These are phyloP conservation scores for Penicillium sp. DNA, from an alignment of 2,329 filamentous ascomycete species.

Conservation along the genomic window DNA sequence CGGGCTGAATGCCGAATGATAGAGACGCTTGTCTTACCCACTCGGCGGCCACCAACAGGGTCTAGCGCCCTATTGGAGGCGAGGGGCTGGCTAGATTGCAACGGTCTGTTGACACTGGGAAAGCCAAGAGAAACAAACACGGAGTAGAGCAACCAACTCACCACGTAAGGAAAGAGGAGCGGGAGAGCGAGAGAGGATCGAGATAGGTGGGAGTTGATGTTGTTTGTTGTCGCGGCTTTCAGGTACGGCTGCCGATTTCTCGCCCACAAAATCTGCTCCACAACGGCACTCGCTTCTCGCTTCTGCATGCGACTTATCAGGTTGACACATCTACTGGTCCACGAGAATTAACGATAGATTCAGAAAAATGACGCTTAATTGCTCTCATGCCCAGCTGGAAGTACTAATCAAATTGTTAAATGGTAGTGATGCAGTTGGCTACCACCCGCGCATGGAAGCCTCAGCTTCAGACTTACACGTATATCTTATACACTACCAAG, in stretches of 20 bases:
- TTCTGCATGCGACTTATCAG: background rate
- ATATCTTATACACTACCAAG: no score
- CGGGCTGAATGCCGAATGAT: constrained; percentile 3
- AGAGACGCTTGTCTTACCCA: constrained; percentile 18
- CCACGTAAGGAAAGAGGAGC: background rate
- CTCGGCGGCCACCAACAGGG: constrained; percentile 11
- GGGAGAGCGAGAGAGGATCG: background rate
- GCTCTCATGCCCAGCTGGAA: no score
- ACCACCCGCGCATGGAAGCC: no score
- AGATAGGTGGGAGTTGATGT: background rate
- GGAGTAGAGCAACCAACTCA: background rate
- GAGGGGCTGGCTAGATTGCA: constrained; percentile 5
- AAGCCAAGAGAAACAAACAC: background rate
- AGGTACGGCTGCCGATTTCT: background rate
- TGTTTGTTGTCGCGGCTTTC: background rate
- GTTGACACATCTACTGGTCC: background rate
- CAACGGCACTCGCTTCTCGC: background rate
- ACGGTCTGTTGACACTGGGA: constrained; percentile 1
- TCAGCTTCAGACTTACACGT: no score
- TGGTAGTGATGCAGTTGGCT: background rate
- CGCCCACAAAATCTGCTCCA: constrained; percentile 4
- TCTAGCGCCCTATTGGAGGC: constrained; percentile 12
- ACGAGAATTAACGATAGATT: background rate
- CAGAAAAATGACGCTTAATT: background rate
- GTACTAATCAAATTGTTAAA: background rate